These are phyloP conservation scores for Plenodomus tracheiphilus DNA, from an alignment of 2,329 filamentous ascomycete genomes.

Conservation along the genomic window DNA sequence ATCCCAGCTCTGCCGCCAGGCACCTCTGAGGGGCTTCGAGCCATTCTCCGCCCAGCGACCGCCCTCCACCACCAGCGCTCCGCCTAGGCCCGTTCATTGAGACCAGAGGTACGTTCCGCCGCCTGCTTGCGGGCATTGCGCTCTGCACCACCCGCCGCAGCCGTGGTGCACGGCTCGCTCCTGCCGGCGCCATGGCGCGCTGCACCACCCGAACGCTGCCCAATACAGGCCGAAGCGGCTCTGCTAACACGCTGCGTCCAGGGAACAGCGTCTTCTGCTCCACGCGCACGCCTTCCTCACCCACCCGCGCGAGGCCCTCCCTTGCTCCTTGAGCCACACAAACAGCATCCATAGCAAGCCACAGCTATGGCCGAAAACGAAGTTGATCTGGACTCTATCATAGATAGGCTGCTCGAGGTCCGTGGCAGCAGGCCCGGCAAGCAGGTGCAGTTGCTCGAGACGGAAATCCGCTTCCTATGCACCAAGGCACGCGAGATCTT, in stretches of 20 bases:
- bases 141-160: conserved; percentile 4
- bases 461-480: conserved; percentile 95
- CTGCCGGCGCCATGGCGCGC: conserved; percentile 16
- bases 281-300: conserved; percentile 31
- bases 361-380: conserved; percentile 78
- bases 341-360: conserved; percentile 39
- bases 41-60: conserved; percentile 40
- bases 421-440: conserved; percentile 97
- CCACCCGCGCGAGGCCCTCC: conserved; percentile 41
- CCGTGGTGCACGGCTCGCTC: conserved; percentile 13
- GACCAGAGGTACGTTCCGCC: conserved; percentile 36
- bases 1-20: conserved; percentile 38
- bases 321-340: conserved; percentile 32
- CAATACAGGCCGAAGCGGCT: conserved; percentile 7
- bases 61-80: conserved; percentile 22
- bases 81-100: conserved; percentile 22
- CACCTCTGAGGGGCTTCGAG: conserved; percentile 47
- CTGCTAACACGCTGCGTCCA: conserved; percentile 27
- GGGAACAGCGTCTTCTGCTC: conserved; percentile 19
- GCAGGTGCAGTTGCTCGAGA: conserved; percentile 95
- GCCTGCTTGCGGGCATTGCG: conserved; percentile 2
- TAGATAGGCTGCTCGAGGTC: conserved; percentile 96
- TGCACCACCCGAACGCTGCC: conserved; percentile 16
- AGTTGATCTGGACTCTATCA: conserved; percentile 98
- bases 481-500: conserved; percentile 99